A percentile compares a stretch with the other conserved stretches of the same genome.
Conservation (phyloP, 305 asterid genomes). For the Andrographis paniculata region DNA sequence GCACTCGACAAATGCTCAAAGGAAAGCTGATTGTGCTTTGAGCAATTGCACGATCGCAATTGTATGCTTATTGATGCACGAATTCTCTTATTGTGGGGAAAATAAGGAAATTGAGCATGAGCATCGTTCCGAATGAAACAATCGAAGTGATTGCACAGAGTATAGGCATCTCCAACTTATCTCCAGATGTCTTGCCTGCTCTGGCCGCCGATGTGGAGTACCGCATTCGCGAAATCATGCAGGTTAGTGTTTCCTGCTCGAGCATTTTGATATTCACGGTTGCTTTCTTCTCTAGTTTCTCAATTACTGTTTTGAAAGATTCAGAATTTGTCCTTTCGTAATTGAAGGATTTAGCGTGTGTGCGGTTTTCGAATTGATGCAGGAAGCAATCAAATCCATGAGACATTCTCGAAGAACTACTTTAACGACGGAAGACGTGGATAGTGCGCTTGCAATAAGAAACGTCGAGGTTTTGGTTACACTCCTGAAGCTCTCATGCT, state of each 20-base stretch:
- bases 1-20: too few relatives aligned
- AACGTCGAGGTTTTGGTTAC: constrained; percentile 72
- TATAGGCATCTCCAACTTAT: constrained; percentile 70
- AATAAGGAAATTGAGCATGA: constrained; percentile 33
- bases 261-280: background rate
- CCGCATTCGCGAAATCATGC: constrained; percentile 93
- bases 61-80: too few relatives aligned
- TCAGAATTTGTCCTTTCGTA: background rate
- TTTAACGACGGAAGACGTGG: constrained; percentile 82
- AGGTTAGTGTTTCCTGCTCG: constrained; percentile 32
- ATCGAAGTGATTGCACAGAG: constrained; percentile 92
- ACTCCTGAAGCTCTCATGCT: background rate
- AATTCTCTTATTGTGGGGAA: background rate
- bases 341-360: background rate
- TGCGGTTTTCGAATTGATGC: constrained; percentile 17
- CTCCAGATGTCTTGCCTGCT: constrained; percentile 75
- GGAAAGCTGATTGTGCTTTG: too few relatives aligned
- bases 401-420: constrained; percentile 92
- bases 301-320: background rate
- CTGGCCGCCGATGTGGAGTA: constrained; percentile 94
- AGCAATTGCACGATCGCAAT: too few relatives aligned
- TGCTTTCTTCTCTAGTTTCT: constrained; percentile 7
- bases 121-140: constrained; percentile 72
- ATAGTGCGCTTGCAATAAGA: constrained; percentile 78
- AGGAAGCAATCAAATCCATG: constrained; percentile 98